These are phyloP conservation scores for Cotoneaster glaucophyllus DNA, from an alignment of 306 rosid genomes.

Conservation along the genomic window DNA sequence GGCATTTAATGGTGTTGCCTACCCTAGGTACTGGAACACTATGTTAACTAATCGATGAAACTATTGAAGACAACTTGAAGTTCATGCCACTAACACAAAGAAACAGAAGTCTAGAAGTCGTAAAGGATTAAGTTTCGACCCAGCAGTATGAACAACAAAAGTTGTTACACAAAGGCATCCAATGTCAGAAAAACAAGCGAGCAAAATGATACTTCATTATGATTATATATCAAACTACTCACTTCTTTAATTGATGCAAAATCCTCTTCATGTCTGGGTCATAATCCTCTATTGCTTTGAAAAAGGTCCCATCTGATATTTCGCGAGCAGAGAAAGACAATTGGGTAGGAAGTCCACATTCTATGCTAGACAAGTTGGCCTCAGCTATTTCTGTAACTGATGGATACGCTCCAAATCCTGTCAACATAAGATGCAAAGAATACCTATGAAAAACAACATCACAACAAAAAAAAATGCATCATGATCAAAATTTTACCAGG, in stretches of 20 bases:
- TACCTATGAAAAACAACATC: conserved; percentile 16
- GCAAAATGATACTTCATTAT: not conserved
- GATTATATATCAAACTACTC: conserved; percentile 14
- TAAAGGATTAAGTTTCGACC: conserved; percentile 3
- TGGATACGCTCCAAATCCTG: conserved; percentile 79
- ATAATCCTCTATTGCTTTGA: conserved; percentile 87
- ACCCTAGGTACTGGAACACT: not conserved
- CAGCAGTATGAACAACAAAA: conserved; percentile 1
- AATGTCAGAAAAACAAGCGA: conserved; percentile 13
- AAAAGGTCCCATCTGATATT: conserved; percentile 88
- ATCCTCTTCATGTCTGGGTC: conserved; percentile 91
- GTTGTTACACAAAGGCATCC: conserved; percentile 7
- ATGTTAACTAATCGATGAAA: not conserved
- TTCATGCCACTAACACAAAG: not conserved
- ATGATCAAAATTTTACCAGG: conserved; percentile 44
- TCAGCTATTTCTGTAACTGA: conserved; percentile 50
- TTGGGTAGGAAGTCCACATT: conserved; percentile 89
- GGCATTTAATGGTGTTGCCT: not conserved
- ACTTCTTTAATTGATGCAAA: conserved; percentile 74
- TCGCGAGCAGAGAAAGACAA: conserved; percentile 95
- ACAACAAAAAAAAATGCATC: conserved; percentile 14
- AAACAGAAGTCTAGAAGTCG: not conserved
- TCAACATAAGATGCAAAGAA: conserved; percentile 16
- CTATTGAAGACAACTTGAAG: not conserved
- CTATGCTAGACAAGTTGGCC: conserved; percentile 64